Base-by-base conservation (phyloP, 2,329 filamentous ascomycete genomes). In the Sporothrix sp. region DNA sequence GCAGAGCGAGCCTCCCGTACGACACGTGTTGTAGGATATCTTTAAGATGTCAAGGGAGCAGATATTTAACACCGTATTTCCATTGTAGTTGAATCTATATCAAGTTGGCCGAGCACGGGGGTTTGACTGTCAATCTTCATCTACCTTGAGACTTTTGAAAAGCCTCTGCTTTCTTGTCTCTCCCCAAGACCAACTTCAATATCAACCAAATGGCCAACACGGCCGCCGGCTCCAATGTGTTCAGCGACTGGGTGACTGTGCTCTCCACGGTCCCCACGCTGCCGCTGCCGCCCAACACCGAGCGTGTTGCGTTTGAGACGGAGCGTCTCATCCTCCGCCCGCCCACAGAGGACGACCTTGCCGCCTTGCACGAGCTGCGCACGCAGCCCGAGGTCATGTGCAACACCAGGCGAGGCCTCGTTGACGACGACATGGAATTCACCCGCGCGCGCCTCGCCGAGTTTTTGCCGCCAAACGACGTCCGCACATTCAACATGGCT, bases 341-440 rank as follows among this genome's bases (percentile, higher is more conserved):
- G 2, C 63, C 77, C 35, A 58, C 59, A 1, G 62, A 69, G 16
- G 65, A 70, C 3, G 80, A 85, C 61, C 65, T 76, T 2, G 63
- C 66, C 1, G 71, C 66, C 7, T 54, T 81, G 14, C 66, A 78
- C 55, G 63, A 64, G 20, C 66, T 86, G 48, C 76, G 81, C 21
- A 68, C 67, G 13, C 70, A 81, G 60, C 70, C 72, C 4, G 78
- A 81, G 56, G 76, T 82, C 42, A 85, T 86, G 82, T 62, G 63
- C 50, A 81, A 74, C 70, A 81, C 80, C 48, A 49, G 54, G 3
- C 56, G 60, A 56, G 72, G 70, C 52, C 51, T 57, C 8, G 57
- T 66, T 8, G 74, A 82, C 63, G 54, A 58, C 48, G 65, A 72
- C 57, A 44, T 70, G 2, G 68, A 66, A 1, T 67, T 70, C 51